Percentiles rank a stretch among this genome's conserved stretches.
phyloP scores from a whole-genome alignment of 345 rosid genomes.

The Gynandropsis gynandra region DNA sequence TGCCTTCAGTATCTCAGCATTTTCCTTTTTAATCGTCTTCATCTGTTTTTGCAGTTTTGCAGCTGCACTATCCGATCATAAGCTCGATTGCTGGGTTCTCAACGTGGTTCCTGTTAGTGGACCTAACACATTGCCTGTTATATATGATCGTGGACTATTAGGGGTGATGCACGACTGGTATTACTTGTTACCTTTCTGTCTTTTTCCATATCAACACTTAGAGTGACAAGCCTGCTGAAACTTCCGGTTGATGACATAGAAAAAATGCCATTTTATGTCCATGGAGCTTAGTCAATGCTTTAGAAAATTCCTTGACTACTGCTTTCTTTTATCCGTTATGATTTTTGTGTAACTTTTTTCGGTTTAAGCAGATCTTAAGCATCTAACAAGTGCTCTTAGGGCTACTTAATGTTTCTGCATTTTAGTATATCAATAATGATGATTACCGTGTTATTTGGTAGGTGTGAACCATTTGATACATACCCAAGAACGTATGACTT shows the following conservation, averaged over 20 bases:
- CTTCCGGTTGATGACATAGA: background rate
- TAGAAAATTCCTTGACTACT: no score
- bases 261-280: background rate
- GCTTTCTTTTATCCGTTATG: no score
- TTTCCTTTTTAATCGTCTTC: constrained; percentile 11
- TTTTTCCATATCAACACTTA: background rate
- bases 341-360: constrained; percentile 11
- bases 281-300: background rate
- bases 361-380: background rate
- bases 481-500: constrained; percentile 95
- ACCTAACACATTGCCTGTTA: constrained; percentile 91
- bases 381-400: no score
- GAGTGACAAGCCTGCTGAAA: background rate
- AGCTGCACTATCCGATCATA: constrained; percentile 67
- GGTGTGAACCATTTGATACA: constrained; percentile 98
- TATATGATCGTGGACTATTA: constrained; percentile 88
- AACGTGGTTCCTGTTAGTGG: constrained; percentile 92
- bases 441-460: constrained; percentile 18
- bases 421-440: background rate
- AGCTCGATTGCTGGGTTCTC: constrained; percentile 82
- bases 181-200: constrained; percentile 9
- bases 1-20: constrained; percentile 1
- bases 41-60: constrained; percentile 65
- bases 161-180: constrained; percentile 99
- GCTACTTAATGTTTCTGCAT: background rate